These are phyloP conservation scores for Oryza officinalis DNA, from an alignment of 176 grass and related monocot genomes.

Conservation along the genomic window DNA sequence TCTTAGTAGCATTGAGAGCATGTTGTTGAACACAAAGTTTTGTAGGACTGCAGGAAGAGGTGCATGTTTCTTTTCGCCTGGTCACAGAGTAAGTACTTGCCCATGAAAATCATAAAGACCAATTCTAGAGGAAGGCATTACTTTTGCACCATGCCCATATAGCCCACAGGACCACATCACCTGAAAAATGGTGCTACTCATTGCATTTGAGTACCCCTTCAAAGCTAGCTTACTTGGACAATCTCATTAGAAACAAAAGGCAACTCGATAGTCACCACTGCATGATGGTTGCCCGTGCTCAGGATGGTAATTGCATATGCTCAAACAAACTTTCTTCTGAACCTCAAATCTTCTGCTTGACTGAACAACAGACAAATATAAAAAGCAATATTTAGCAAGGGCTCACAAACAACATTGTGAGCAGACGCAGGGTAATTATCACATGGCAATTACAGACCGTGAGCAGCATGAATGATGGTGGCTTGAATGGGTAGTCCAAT, in stretches of 20 bases:
- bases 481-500: conserved; percentile 93
- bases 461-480: conserved; percentile 92
- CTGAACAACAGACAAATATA: conserved; percentile 47
- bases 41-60: neutral
- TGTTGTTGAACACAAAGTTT: neutral
- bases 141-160: conserved; percentile 30
- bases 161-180: conserved; percentile 31
- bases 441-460: conserved; percentile 48
- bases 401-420: neutral
- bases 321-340: conserved; percentile 97
- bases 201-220: neutral
- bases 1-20: conserved; percentile 1
- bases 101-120: conserved; percentile 12
- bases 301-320: conserved; percentile 99
- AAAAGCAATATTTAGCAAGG: neutral
- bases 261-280: conserved; percentile 69
- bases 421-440: neutral
- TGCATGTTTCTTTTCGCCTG: neutral
- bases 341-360: conserved; percentile 95
- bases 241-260: conserved; percentile 15
- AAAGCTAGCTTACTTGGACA: neutral
- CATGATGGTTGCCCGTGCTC: conserved; percentile 99
- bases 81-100: neutral
- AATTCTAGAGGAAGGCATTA: neutral
- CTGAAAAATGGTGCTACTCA: conserved; percentile 39